Conservation (phyloP, 2,329 filamentous ascomycete species). For the Colletotrichum simmondsii region DNA sequence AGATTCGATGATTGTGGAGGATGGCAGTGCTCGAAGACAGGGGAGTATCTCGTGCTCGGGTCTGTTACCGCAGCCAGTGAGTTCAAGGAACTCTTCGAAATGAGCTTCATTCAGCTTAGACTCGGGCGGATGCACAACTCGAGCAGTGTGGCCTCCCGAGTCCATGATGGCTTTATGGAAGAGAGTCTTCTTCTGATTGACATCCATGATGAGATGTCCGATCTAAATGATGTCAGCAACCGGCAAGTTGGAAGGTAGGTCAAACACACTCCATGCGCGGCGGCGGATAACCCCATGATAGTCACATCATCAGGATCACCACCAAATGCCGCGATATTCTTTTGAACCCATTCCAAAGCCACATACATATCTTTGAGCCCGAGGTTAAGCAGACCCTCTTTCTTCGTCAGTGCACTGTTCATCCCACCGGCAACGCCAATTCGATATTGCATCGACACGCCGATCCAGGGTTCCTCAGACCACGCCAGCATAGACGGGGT, state of each 20-base stretch:
- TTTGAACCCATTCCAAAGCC: conserved; percentile 60
- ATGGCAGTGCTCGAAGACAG: conserved; percentile 39
- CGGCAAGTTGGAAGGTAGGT: not conserved
- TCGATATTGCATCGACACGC: conserved; percentile 57
- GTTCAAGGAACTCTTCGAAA: conserved; percentile 42
- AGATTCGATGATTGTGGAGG: conserved; percentile 39
- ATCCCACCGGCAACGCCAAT: conserved; percentile 70
- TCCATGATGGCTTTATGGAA: conserved; percentile 47
- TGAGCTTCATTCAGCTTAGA: conserved; percentile 42
- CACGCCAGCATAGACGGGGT: conserved; percentile 57
- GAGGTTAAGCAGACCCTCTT: conserved; percentile 64
- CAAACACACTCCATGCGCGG: conserved; percentile 44
- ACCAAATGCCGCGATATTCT: conserved; percentile 62
- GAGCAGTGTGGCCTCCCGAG: conserved; percentile 43
- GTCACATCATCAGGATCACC: conserved; percentile 60
- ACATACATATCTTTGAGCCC: conserved; percentile 62
- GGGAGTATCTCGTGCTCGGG: conserved; percentile 38
- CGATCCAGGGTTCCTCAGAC: conserved; percentile 57
- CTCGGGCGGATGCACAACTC: conserved; percentile 40
- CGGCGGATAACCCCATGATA: conserved; percentile 55
- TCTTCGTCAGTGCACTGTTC: conserved; percentile 59
- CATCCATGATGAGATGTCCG: conserved; percentile 46
- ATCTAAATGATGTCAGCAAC: conserved; percentile 33
- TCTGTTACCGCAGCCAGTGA: conserved; percentile 39
- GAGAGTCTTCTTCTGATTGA: conserved; percentile 43